A percentile compares a stretch with the other conserved stretches of the same genome.
phyloP scores from a whole-genome alignment of 1,139 yeast species.

The Komagataea norvegica region DNA sequence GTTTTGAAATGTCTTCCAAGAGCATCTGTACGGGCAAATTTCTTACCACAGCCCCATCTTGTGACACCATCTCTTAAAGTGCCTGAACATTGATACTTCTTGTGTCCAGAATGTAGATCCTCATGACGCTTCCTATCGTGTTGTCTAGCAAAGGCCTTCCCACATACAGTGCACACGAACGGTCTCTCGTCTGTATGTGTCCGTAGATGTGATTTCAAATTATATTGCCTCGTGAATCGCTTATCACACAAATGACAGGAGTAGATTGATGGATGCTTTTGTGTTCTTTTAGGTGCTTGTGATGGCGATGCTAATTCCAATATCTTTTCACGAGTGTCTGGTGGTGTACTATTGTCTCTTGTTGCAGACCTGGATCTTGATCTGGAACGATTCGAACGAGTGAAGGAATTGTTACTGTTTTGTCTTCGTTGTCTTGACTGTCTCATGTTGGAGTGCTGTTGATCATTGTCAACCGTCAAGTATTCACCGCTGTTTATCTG shows the following conservation, averaged over 20 bases:
- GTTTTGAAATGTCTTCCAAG: constrained; percentile 90
- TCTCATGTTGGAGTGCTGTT: constrained; percentile 20
- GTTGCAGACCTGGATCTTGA: constrained; percentile 10
- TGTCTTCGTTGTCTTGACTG: constrained; percentile 23
- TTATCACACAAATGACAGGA: constrained; percentile 85
- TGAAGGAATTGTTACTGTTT: constrained; percentile 19
- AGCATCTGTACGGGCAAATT: constrained; percentile 95
- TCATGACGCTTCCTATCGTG: constrained; percentile 94
- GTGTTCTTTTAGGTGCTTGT: constrained; percentile 48
- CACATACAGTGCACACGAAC: constrained; percentile 78
- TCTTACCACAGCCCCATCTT: constrained; percentile 87
- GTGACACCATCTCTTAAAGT: constrained; percentile 49
- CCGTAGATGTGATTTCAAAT: constrained; percentile 82
- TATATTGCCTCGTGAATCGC: constrained; percentile 86
- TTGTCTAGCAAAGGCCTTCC: constrained; percentile 92
- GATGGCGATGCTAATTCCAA: constrained; percentile 56
- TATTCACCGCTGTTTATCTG: constrained; percentile 7
- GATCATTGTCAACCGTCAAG: constrained; percentile 17
- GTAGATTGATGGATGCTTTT: constrained; percentile 74
- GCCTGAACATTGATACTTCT: constrained; percentile 82
- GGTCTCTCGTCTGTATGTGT: constrained; percentile 97
- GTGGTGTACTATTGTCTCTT: constrained; percentile 12
- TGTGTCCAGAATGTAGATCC: constrained; percentile 87
- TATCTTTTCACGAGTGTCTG: constrained; percentile 49
- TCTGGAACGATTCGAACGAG: constrained; percentile 21